Evolutionary conservation across 2,329 filamentous ascomycete genomes (phyloP).

Genomic region (Cryoendolithus antarcticus): DNA sequence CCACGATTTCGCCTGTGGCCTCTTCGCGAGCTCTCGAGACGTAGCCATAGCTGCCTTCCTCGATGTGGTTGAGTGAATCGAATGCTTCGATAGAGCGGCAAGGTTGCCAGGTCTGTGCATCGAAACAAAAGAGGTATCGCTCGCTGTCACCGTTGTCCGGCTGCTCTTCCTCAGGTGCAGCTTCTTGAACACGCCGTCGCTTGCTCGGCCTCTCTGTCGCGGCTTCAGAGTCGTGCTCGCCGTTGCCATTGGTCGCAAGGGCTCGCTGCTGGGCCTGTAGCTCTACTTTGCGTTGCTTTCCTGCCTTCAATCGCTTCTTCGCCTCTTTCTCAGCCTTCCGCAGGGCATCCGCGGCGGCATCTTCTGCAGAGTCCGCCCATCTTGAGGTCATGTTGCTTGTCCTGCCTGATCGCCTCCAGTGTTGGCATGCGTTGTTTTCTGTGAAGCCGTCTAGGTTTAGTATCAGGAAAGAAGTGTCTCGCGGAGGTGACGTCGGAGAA

Average conservation of each 20-base stretch:
- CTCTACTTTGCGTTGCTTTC: slow-evolving; percentile 62
- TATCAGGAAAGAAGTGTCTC: too few species aligned
- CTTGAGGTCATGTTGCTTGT: slow-evolving; percentile 43
- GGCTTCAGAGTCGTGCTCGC: slow-evolving; percentile 8
- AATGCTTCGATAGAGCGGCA: slow-evolving; percentile 76
- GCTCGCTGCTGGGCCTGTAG: slow-evolving; percentile 29
- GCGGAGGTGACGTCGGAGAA: too few species aligned
- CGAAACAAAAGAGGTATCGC: slow-evolving; percentile 58
- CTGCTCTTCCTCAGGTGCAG: slow-evolving; percentile 24
- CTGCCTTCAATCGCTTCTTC: slow-evolving; percentile 71
- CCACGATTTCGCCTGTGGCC: slow-evolving; percentile 66
- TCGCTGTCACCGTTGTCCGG: slow-evolving; percentile 14
- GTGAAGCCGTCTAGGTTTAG: too few species aligned
- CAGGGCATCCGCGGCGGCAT: slow-evolving; percentile 59
- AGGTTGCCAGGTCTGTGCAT: slow-evolving; percentile 53
- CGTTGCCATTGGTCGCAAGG: slow-evolving; percentile 22
- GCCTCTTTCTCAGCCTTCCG: slow-evolving; percentile 76
- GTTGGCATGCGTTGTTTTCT: too few species aligned
- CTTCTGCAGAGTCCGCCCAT: slow-evolving; percentile 79
- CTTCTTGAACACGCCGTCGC: slow-evolving; percentile 45
- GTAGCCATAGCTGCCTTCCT: slow-evolving; percentile 93
- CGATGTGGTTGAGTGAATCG: slow-evolving; percentile 89
- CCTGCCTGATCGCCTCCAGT: too few species aligned
- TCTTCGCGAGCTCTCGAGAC: slow-evolving; percentile 73
- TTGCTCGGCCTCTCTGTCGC: slow-evolving; percentile 39